Base-by-base conservation (phyloP, 192 early-diverging fungal genomes). In the Allomyces javanicus region DNA sequence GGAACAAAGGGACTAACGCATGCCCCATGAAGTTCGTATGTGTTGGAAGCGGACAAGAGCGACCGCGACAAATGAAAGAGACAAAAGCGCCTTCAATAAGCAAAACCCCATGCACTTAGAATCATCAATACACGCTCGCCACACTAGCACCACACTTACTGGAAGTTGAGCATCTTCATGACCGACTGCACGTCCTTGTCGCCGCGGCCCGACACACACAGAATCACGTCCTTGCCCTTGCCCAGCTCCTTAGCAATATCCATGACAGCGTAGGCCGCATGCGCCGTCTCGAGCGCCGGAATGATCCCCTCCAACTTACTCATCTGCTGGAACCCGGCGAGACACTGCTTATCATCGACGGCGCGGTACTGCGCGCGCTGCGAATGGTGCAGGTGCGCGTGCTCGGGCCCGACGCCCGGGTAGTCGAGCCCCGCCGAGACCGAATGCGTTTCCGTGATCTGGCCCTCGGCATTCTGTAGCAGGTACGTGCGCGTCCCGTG, bases 101-200 rank as follows among this genome's bases (percentile, higher is more conserved):
- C 33, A 40, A 40, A 40, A 40, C 33, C n/a, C n/a, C 4, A 40
- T 40, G 33, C 7, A 40, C 9, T 40, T 40, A 7, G 33, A 7
- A 40, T 40, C 33, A 40, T 40, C 33, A 40, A 40, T 7, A 40
- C 33, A 40, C 33, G 26, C 3, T 40, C 7, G 33, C 33, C 9
- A 40, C 33, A 40, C 33, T 40, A 40, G 33, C 1, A 1, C 4
- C 26, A 4, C 33, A 58, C 21, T 58, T 58, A 58, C 50, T 58
- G 17, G 21, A 58, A 58, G 17, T 12, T 12, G 62, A 23, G 19
- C 21, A 23, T 23, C 23, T 25, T 25, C 62, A 23, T 58, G 50
- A 98, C 93, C 17, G 90, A 89, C 68, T 87, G 75, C 69, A 99
- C 90, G 72, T 99, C 96, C 80, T 97, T 99, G 81, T 99, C 96